Conservation (phyloP, 2,329 filamentous ascomycete species). For the Colletotrichum sp. region DNA sequence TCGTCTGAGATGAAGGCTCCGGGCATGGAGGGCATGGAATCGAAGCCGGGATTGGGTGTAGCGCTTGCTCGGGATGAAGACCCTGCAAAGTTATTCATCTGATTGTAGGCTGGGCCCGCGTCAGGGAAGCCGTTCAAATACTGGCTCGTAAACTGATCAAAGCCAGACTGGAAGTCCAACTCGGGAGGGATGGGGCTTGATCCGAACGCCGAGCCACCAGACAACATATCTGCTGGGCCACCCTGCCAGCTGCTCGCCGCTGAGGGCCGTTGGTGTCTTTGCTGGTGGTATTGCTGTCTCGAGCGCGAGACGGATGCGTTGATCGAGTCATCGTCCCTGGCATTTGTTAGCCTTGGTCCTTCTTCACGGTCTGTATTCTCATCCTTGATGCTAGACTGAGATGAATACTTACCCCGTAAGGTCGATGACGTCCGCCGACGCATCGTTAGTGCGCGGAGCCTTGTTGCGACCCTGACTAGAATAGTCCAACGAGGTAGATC, state of each 20-base stretch:
- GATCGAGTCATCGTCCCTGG: slow-evolving; percentile 39
- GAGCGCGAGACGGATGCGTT: slow-evolving; percentile 17
- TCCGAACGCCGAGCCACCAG: not conserved
- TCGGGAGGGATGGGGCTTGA: not conserved
- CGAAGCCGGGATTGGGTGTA: not conserved
- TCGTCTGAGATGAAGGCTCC: not conserved
- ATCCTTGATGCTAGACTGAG: not conserved
- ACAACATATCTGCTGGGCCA: not conserved
- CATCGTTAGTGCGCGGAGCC: slow-evolving; percentile 12
- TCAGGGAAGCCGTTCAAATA: not conserved
- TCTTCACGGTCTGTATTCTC: not conserved
- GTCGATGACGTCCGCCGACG: slow-evolving; percentile 38
- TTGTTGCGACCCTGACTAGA: slow-evolving; percentile 3
- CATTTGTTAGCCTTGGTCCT: slow-evolving; percentile 24
- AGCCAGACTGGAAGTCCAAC: not conserved
- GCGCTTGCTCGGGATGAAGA: not conserved
- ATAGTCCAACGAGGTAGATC: not conserved
- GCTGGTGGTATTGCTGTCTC: not conserved
- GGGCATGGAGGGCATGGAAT: not conserved
- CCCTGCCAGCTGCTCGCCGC: not conserved
- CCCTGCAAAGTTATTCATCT: not conserved
- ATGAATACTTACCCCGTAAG: slow-evolving; percentile 42
- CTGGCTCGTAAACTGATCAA: not conserved
- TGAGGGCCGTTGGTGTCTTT: not conserved
- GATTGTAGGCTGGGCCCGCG: not conserved